Base-by-base conservation (phyloP, 495 filamentous ascomycete genomes). In the Trichoderma asperelloides region DNA sequence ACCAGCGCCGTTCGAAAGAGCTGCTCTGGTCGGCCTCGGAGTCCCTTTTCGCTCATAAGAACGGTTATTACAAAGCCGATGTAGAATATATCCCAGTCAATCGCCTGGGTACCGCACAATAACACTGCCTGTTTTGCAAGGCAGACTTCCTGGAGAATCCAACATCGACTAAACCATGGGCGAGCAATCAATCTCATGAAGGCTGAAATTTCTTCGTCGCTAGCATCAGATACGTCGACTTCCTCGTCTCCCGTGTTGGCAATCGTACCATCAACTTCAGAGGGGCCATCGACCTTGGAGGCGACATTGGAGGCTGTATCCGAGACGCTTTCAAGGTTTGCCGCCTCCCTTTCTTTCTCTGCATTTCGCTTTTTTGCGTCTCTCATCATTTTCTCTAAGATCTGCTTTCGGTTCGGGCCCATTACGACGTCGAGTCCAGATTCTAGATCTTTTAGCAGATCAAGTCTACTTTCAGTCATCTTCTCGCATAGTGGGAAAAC, bases 101-200 rank as follows among this genome's bases (percentile, higher is more conserved):
- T 45, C 45, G 33, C 11, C 7, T 51, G 37, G 12, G 63, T 41
- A 16, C 70, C 70, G 39, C 66, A 74, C 33, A 69, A 27, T 8
- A 71, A 57, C 1, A 62, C n/a, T n/a, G 67, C 69, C 8, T 66
- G 37, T 11, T 21, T 41, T 16, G 71, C 72, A 11, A 73, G 62
- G 6, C 43, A 67, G 4, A 74, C 33, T 65, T 74, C 72, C 37
- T 74, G 72, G 3, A 74, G 63, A 1, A 73, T 60, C 72, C 72
- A 74, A 13, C 65, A 43, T 13, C 72, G 64, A 1, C 28, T 40
- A 65, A 74, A 74, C 72, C 72, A 74, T 9, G 70, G 62, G 0
- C 70, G 64, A 16, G 28, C 55, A 49, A 70, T 39, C 27, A 71
- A 21, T 33, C 23, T 49, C 33, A 70, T 12, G 30, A 69, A 66